These are phyloP conservation scores for Aspergillus bridgeri DNA, from an alignment of 495 filamentous ascomycete species.

Conservation along the genomic window DNA sequence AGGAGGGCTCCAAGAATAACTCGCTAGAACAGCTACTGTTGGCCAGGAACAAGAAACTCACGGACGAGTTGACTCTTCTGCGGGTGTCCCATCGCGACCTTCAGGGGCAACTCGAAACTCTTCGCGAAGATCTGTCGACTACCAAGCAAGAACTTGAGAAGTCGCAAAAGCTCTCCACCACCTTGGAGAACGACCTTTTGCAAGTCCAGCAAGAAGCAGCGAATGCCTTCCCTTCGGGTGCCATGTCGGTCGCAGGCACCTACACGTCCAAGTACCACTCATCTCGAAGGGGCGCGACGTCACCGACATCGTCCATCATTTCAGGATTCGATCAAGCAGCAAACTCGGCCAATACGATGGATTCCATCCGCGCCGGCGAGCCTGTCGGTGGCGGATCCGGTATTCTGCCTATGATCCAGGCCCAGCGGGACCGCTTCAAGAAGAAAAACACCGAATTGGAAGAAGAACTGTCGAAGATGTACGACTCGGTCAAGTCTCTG, in stretches of 20 bases:
- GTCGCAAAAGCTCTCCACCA: conserved; percentile 76
- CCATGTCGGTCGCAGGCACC: conserved; percentile 90
- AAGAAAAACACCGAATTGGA: conserved; percentile 91
- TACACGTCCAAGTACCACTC: conserved; percentile 80
- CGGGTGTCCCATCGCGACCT: conserved; percentile 93
- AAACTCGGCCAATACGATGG: conserved; percentile 47
- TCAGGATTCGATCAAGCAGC: conserved; percentile 77
- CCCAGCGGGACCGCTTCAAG: conserved; percentile 97
- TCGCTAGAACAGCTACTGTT: conserved; percentile 87
- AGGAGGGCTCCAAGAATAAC: conserved; percentile 62
- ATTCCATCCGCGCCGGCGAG: conserved; percentile 62
- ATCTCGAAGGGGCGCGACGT: conserved; percentile 64
- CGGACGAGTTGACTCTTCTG: conserved; percentile 86
- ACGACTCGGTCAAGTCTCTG: conserved; percentile 77
- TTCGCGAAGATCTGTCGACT: conserved; percentile 78
- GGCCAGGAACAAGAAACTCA: conserved; percentile 91
- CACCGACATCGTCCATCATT: conserved; percentile 95
- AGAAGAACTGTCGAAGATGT: conserved; percentile 78
- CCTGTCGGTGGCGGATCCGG: conserved; percentile 78
- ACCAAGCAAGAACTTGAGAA: conserved; percentile 86
- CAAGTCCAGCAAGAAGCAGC: conserved; percentile 80
- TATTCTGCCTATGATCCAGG: conserved; percentile 96
- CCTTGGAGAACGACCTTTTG: conserved; percentile 87
- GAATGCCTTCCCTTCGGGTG: conserved; percentile 78
- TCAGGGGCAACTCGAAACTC: conserved; percentile 69